Evolutionary conservation across 768 basidiomycete species (phyloP).

Genomic region (Ramaria rubella): DNA sequence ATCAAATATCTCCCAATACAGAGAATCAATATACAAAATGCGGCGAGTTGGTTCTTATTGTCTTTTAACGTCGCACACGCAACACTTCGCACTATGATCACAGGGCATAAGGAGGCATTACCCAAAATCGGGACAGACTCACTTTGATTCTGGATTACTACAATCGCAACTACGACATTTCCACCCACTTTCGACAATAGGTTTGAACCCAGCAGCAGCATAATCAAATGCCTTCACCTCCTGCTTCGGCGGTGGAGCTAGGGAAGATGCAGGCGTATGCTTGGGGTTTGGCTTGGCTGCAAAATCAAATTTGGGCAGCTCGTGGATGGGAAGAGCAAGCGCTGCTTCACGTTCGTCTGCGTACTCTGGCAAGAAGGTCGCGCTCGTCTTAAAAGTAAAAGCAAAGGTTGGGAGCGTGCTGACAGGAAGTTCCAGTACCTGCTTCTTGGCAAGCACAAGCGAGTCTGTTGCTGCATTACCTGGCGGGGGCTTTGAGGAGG

Average conservation of each 20-base stretch:
- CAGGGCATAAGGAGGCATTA: too few relatives aligned
- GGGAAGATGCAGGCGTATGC: slow-evolving; percentile 7
- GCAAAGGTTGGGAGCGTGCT: slow-evolving; percentile 26
- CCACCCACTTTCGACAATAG: slow-evolving; percentile 19
- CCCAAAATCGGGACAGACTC: too few relatives aligned
- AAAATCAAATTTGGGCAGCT: slow-evolving; percentile 43
- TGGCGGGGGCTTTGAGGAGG: slow-evolving; percentile 17
- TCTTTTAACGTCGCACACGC: slow-evolving; percentile 13
- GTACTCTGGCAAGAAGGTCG: slow-evolving; percentile 16
- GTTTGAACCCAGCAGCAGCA: slow-evolving; percentile 54
- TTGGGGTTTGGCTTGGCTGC: slow-evolving; percentile 3
- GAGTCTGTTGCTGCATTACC: slow-evolving; percentile 10
- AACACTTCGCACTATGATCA: slow-evolving; percentile 10
- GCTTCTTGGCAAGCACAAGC: slow-evolving; percentile 9
- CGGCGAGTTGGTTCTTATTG: background rate
- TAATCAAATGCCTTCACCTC: slow-evolving; percentile 46
- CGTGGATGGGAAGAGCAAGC: slow-evolving; percentile 31
- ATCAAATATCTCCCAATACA: too few relatives aligned
- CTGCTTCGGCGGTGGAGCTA: slow-evolving; percentile 17
- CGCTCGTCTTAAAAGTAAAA: slow-evolving; percentile 10
- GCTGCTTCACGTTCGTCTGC: slow-evolving; percentile 28
- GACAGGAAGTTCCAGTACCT: slow-evolving; percentile 24
- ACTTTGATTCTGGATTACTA: background rate
- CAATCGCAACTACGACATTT: too few relatives aligned
- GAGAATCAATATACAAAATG: too few relatives aligned